phyloP scores from a whole-genome alignment of 2,329 filamentous ascomycete species.

The Sclerotinia trifoliorum region DNA sequence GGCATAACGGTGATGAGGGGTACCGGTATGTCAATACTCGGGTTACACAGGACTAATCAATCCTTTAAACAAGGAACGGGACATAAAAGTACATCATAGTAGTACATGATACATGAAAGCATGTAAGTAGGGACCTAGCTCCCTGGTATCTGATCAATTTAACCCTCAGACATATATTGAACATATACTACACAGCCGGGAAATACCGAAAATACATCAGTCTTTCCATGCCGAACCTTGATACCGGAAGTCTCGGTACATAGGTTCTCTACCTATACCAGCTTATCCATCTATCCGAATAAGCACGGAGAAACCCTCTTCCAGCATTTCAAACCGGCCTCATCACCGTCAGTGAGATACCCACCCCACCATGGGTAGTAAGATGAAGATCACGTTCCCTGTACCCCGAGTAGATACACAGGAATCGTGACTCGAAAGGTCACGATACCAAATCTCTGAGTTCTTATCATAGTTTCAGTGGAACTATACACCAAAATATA shows the following conservation, averaged over 20 bases:
- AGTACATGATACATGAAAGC: neutral
- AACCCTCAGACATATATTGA: neutral
- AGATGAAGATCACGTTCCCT: slow-evolving; percentile 2
- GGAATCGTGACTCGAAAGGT: neutral
- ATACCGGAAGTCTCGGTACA: slow-evolving; percentile 2
- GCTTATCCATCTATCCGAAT: neutral
- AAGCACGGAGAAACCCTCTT: neutral
- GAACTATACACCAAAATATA: neutral
- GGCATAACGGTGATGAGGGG: neutral
- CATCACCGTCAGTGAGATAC: neutral
- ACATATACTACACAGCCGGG: neutral
- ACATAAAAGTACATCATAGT: neutral
- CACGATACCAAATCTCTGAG: neutral
- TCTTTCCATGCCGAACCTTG: neutral
- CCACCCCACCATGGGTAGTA: no score
- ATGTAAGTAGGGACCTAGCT: slow-evolving; percentile 10
- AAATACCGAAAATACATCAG: no score
- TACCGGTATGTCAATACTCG: neutral
- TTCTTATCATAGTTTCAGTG: neutral
- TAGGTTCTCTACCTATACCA: neutral
- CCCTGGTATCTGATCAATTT: neutral
- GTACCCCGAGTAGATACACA: slow-evolving; percentile 1
- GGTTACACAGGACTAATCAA: neutral
- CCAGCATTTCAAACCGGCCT: no score
- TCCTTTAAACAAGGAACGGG: neutral